Evolutionary conservation across 2,329 filamentous ascomycete species (phyloP).

Genomic region (Neofusicoccum sp.): DNA sequence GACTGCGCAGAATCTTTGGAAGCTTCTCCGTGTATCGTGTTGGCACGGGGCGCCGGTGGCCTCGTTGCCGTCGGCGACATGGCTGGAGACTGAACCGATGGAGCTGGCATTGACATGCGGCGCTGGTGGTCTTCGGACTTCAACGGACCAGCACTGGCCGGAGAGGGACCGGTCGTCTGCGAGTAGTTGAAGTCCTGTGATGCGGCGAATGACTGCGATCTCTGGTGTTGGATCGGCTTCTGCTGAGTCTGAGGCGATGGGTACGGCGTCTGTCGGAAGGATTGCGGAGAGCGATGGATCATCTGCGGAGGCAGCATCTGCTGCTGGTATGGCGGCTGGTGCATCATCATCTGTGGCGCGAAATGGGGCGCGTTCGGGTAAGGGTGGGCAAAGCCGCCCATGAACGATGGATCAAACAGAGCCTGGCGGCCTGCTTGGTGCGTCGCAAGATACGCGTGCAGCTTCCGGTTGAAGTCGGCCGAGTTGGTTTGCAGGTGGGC

Average conservation of each 20-base stretch:
- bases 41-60: constrained; percentile 6
- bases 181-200: constrained; percentile 36
- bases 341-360: constrained; percentile 37
- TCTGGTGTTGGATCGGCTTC: constrained; percentile 41
- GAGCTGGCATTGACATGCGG: constrained; percentile 45
- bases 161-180: constrained; percentile 27
- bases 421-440: constrained; percentile 51
- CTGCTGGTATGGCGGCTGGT: constrained; percentile 29
- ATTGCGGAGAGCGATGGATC: constrained; percentile 29
- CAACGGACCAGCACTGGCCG: constrained; percentile 24
- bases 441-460: constrained; percentile 59
- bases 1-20: background rate
- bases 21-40: constrained; percentile 16
- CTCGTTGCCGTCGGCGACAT: constrained; percentile 20
- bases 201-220: constrained; percentile 46
- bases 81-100: constrained; percentile 26
- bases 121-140: constrained; percentile 31
- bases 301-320: constrained; percentile 36
- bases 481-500: constrained; percentile 61
- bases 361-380: constrained; percentile 41
- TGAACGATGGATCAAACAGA: background rate
- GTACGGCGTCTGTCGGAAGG: constrained; percentile 22
- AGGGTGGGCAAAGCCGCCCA: constrained; percentile 25
- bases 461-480: constrained; percentile 59
- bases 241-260: constrained; percentile 43